phyloP scores from a whole-genome alignment of 352 stramenopile genomes.

The Aphanomyces euteiches region DNA sequence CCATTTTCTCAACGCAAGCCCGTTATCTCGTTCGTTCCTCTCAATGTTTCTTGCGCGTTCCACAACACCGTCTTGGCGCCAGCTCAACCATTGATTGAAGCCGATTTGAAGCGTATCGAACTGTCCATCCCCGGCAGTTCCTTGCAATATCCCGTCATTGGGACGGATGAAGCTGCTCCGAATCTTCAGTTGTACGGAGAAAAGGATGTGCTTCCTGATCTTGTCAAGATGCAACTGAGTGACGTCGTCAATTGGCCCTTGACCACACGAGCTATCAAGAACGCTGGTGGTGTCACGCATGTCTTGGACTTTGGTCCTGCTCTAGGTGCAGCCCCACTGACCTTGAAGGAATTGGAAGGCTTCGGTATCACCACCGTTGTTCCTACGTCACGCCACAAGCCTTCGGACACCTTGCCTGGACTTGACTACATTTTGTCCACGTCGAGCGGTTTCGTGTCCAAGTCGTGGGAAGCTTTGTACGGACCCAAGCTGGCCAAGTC shows the following conservation, averaged over 20 bases:
- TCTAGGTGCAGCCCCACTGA: conserved; percentile 53
- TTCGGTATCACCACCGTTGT: conserved; percentile 56
- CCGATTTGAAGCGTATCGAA: conserved; percentile 48
- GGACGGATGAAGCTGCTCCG: conserved; percentile 43
- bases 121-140: conserved; percentile 43
- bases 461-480: conserved; percentile 56
- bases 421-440: conserved; percentile 45
- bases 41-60: conserved; percentile 70
- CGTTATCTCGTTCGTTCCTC: conserved; percentile 47
- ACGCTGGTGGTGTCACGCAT: conserved; percentile 49
- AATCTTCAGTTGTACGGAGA: conserved; percentile 58
- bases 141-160: conserved; percentile 65
- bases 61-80: conserved; percentile 54
- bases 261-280: conserved; percentile 41
- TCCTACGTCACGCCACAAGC: conserved; percentile 43
- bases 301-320: conserved; percentile 75
- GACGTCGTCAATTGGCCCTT: conserved; percentile 57
- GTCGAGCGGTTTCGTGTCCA: conserved; percentile 9
- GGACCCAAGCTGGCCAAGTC: conserved; percentile 41
- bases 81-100: conserved; percentile 45
- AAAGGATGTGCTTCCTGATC: conserved; percentile 39
- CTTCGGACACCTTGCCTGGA: conserved; percentile 36
- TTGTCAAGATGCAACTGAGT: conserved; percentile 64
- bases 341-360: conserved; percentile 42
- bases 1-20: conserved; percentile 81